Conservation (phyloP, 192 early-diverging fungal species). For the Umbelopsis isabellina region DNA sequence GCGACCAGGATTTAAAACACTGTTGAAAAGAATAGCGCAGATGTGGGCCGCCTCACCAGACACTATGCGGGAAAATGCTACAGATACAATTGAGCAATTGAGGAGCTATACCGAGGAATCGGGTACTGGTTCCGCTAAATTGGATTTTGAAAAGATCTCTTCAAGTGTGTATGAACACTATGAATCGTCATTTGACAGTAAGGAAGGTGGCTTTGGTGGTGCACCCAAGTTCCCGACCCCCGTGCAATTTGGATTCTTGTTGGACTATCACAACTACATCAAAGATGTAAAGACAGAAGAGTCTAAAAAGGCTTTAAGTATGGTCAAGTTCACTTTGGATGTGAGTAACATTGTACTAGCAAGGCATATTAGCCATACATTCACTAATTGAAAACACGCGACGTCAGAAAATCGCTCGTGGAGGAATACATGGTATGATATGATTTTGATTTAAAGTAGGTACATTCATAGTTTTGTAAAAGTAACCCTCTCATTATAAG, state of each 20-base stretch:
- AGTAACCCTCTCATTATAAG: constrained; percentile 17
- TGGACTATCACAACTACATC: constrained; percentile 47
- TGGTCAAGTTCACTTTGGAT: constrained; percentile 47
- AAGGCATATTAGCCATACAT: background rate
- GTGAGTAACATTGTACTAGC: constrained; percentile 10
- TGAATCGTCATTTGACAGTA: constrained; percentile 42
- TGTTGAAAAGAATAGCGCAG: constrained; percentile 34
- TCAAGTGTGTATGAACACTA: constrained; percentile 42
- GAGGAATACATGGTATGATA: constrained; percentile 49
- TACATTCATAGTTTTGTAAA: background rate
- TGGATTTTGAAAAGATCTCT: background rate
- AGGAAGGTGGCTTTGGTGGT: constrained; percentile 58
- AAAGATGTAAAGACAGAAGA: constrained; percentile 10
- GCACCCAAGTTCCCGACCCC: constrained; percentile 70
- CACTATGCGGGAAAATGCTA: constrained; percentile 36
- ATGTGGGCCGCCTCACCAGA: constrained; percentile 47
- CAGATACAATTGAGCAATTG: constrained; percentile 47
- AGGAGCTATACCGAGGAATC: constrained; percentile 26
- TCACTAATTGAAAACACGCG: background rate
- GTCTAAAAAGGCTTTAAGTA: constrained; percentile 39
- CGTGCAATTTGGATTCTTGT: constrained; percentile 55
- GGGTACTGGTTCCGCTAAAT: background rate
- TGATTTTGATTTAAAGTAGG: background rate
- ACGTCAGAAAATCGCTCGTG: constrained; percentile 40
- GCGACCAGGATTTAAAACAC: constrained; percentile 41